phyloP scores from a whole-genome alignment of 2,329 filamentous ascomycete species.

The Podosphaera fusca region DNA sequence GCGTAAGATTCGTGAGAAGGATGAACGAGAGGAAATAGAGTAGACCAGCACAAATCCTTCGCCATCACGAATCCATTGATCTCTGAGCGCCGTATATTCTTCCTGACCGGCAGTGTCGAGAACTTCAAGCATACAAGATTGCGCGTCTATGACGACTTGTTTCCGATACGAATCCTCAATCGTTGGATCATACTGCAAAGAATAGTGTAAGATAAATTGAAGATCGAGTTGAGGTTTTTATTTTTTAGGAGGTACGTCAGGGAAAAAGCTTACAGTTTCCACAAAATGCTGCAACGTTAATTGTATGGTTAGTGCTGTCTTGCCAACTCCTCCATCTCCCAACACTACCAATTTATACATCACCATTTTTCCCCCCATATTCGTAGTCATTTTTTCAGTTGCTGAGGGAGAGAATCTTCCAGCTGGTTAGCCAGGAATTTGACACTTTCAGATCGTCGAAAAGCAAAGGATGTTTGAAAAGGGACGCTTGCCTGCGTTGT shows the following conservation, averaged over 20 bases:
- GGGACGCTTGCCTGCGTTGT: too few species aligned
- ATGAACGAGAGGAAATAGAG: slow-evolving; percentile 91
- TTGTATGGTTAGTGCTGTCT: slow-evolving; percentile 88
- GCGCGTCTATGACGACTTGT: slow-evolving; percentile 77
- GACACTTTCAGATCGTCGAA: too few species aligned
- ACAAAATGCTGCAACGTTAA: slow-evolving; percentile 96
- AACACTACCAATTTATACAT: slow-evolving; percentile 90
- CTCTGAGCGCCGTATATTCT: slow-evolving; percentile 87
- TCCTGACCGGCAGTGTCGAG: slow-evolving; percentile 95
- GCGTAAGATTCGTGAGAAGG: slow-evolving; percentile 80
- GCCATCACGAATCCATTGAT: slow-evolving; percentile 96
- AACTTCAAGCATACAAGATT: slow-evolving; percentile 93
- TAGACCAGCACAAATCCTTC: slow-evolving; percentile 96
- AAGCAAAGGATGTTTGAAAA: too few species aligned
- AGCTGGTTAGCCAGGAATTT: too few species aligned
- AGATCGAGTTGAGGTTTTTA: slow-evolving; percentile 3
- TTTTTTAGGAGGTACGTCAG: neutral
- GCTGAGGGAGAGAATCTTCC: too few species aligned
- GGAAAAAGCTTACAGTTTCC: slow-evolving; percentile 42
- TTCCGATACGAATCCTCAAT: slow-evolving; percentile 78
- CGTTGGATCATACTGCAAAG: slow-evolving; percentile 45
- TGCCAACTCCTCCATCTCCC: slow-evolving; percentile 81
- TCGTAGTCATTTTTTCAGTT: neutral
- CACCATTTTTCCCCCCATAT: slow-evolving; percentile 56
- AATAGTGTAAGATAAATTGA: slow-evolving; percentile 5